A percentile compares a stretch with the other conserved stretches of the same genome.
These are phyloP conservation scores for Lolium perenne DNA, from an alignment of 176 grass and related monocot species.

Conservation along the genomic window DNA sequence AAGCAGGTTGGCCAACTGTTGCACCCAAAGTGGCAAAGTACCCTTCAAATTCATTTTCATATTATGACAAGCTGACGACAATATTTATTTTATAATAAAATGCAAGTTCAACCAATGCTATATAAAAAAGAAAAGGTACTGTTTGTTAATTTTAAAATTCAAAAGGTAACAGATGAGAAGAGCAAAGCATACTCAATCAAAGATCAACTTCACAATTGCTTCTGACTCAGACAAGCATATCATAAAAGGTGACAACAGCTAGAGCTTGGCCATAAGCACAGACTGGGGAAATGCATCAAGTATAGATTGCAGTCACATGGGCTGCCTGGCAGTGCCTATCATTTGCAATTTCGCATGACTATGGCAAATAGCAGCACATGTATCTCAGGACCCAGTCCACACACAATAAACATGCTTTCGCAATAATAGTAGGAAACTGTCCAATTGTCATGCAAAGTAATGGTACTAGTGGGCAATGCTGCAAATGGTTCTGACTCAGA, in stretches of 20 bases:
- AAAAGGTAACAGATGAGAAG: background rate
- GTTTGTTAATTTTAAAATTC: background rate
- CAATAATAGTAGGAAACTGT: background rate
- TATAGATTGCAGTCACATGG: background rate
- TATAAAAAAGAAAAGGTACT: background rate
- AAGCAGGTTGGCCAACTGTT: background rate
- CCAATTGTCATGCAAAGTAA: background rate
- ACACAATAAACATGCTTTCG: background rate
- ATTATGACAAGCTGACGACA: background rate
- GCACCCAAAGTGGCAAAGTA: slow-evolving; percentile 16
- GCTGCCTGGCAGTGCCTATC: background rate
- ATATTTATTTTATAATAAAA: background rate
- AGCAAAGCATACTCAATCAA: background rate
- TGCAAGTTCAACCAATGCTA: background rate
- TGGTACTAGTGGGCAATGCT: background rate
- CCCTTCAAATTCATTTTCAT: background rate
- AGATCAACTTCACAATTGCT: background rate
- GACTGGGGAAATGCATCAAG: background rate
- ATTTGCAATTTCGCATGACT: background rate
- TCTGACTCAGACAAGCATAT: slow-evolving; percentile 25
- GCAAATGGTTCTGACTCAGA: background rate
- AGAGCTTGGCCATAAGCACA: slow-evolving; percentile 8
- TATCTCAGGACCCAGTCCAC: background rate
- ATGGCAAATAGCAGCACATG: background rate
- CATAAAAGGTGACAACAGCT: slow-evolving; percentile 4